These are phyloP conservation scores for Colletotrichum salicis DNA, from an alignment of 2,329 filamentous ascomycete species.

Conservation along the genomic window DNA sequence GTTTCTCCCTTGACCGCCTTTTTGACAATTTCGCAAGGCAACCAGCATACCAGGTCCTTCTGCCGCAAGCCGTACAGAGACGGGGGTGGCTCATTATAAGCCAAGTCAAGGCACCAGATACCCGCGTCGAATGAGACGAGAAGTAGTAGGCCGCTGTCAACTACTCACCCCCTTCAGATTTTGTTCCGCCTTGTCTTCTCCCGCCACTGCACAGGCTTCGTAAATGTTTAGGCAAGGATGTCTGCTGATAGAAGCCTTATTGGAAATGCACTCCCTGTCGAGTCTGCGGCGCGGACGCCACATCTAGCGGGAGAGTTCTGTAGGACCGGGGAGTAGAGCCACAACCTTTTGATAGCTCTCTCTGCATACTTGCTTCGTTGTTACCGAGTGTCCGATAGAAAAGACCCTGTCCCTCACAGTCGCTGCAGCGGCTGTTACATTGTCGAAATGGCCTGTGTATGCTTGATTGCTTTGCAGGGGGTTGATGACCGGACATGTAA, in stretches of 20 bases:
- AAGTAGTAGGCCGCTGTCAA: slow-evolving; percentile 32
- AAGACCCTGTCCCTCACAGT: background rate
- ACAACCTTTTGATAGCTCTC: background rate
- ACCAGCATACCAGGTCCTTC: slow-evolving; percentile 10
- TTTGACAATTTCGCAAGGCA: slow-evolving; percentile 26
- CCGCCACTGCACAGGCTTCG: background rate
- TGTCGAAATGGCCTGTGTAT: background rate
- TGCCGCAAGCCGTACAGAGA: slow-evolving; percentile 4
- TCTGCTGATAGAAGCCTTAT: background rate
- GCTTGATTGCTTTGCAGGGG: background rate
- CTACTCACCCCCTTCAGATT: background rate
- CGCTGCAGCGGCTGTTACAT: background rate
- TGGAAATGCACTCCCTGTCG: background rate
- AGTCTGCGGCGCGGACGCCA: background rate
- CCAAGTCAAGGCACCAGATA: slow-evolving; percentile 3
- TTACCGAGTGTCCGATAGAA: background rate
- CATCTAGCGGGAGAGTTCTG: background rate
- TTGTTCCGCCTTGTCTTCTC: slow-evolving; percentile 2
- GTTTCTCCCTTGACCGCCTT: slow-evolving; percentile 20
- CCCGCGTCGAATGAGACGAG: slow-evolving; percentile 14
- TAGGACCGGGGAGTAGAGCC: background rate
- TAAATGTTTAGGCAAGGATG: background rate
- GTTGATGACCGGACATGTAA: background rate
- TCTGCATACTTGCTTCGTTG: background rate
- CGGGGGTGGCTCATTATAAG: slow-evolving; percentile 10